Conservation (phyloP, 352 stramenopile species). For the Pythium apleroticum region DNA sequence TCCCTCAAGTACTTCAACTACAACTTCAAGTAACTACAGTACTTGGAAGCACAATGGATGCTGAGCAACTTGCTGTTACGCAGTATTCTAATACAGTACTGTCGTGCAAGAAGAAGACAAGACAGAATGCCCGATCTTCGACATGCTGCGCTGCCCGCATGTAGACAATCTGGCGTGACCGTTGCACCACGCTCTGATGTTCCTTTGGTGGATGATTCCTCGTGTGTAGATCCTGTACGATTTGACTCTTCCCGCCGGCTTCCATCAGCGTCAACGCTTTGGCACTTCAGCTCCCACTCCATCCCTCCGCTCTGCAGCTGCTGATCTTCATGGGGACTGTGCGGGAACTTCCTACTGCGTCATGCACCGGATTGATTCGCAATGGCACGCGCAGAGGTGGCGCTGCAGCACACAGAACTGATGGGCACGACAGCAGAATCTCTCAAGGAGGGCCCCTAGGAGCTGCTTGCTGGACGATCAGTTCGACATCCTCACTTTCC, state of each 20-base stretch:
- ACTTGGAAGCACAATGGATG: no score
- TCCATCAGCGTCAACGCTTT: neutral
- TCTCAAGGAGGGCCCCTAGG: neutral
- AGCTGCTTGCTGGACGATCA: neutral
- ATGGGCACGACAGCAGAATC: neutral
- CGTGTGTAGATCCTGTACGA: neutral
- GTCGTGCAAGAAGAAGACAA: no score
- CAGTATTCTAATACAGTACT: no score
- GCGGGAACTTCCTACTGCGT: no score
- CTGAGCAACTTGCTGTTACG: no score
- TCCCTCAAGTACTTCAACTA: neutral
- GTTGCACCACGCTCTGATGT: neutral
- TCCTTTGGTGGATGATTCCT: neutral
- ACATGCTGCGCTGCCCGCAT: neutral
- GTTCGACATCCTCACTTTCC: neutral
- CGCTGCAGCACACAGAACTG: neutral
- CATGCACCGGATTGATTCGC: no score
- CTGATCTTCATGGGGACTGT: neutral
- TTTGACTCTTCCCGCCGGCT: neutral
- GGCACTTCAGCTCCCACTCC: neutral
- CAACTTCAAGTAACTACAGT: neutral
- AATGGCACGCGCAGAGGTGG: neutral
- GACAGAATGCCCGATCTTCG: neutral
- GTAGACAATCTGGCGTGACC: neutral
- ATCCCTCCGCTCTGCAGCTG: neutral